phyloP scores from a whole-genome alignment of 1,139 yeast species.

The Saccharomyces hybrid region DNA sequence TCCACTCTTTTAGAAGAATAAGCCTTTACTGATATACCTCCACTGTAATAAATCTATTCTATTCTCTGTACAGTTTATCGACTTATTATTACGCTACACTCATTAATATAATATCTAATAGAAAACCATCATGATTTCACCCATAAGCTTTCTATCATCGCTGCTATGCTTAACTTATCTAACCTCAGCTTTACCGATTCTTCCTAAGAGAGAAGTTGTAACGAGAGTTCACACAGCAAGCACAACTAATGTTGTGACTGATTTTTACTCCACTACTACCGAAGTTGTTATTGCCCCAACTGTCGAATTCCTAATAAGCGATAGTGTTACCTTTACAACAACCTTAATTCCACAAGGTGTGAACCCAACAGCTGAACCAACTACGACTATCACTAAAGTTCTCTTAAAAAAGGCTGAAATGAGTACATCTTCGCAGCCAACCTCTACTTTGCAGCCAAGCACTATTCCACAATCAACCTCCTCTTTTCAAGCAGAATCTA shows the following conservation, averaged over 20 bases:
- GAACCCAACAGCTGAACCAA: constrained; percentile 29
- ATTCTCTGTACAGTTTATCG: neutral
- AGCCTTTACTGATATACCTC: neutral
- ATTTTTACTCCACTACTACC: constrained; percentile 51
- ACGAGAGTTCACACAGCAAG: constrained; percentile 62
- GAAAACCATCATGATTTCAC: neutral
- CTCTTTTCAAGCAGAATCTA: constrained; percentile 11
- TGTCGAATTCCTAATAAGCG: constrained; percentile 57
- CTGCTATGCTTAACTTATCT: constrained; percentile 7
- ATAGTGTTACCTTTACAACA: constrained; percentile 53
- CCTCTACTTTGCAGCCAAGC: neutral
- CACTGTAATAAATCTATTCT: neutral
- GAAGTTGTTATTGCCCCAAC: constrained; percentile 58
- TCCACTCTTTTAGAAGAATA: neutral
- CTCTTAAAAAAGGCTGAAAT: constrained; percentile 11
- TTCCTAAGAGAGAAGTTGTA: constrained; percentile 37
- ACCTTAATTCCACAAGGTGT: constrained; percentile 38
- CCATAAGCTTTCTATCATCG: neutral
- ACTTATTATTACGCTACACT: neutral
- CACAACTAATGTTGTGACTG: constrained; percentile 44
- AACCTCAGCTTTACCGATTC: constrained; percentile 19
- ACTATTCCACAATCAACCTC: constrained; percentile 10
- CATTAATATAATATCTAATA: neutral
- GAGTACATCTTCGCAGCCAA: constrained; percentile 15
- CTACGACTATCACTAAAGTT: constrained; percentile 30